Base-by-base conservation (phyloP, 2,329 filamentous ascomycete species). In the Aspergillus sp. region DNA sequence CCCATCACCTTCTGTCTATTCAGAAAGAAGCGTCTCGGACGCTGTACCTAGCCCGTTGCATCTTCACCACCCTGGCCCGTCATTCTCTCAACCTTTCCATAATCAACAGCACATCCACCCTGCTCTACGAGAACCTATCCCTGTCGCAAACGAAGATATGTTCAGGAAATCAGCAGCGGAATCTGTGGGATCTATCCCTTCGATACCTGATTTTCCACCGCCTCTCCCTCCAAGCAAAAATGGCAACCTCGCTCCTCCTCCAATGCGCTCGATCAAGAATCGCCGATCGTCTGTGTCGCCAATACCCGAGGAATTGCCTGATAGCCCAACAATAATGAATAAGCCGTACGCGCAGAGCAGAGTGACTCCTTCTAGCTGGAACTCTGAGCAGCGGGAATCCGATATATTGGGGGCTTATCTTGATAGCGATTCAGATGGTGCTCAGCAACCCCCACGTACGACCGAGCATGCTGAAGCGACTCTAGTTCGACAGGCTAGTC, bases 321-420 rank as follows among this genome's bases (percentile, higher is more conserved):
- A 78, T 54, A 69, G 75, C 25, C 70, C 83, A 25, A 87, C 87
- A 30, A 70, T 72, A 7, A 60, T 69, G 0, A 84, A 87, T 71
- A 82, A 82, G 30, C 92, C 90, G 0, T 89, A 86, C 69, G 90
- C 78, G 23, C 92, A 91, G 3, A 92, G 89, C 67, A 85, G 87
- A 41, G 89, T 86, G 0, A 91, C 92, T 73, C 90, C 90, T 1
- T 85, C 87, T 22, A 87, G 82, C 67, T 92, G 89, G 85, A 85
- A 82, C 4, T 84, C 81, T 34, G 77, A 73, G 4, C 74, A 72
- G 75, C 82, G 57, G 69, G 80, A 68, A 77, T 83, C 70, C 60
- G 83, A 83, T n/a, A 78, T 78, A 13, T 81, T 82, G 25, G 74
- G 69, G 19, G 67, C 69, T 15, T 76, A 75, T 43, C 57, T 74